Conservation (phyloP, 176 grass and related monocot genomes). For the Ananas comosus region DNA sequence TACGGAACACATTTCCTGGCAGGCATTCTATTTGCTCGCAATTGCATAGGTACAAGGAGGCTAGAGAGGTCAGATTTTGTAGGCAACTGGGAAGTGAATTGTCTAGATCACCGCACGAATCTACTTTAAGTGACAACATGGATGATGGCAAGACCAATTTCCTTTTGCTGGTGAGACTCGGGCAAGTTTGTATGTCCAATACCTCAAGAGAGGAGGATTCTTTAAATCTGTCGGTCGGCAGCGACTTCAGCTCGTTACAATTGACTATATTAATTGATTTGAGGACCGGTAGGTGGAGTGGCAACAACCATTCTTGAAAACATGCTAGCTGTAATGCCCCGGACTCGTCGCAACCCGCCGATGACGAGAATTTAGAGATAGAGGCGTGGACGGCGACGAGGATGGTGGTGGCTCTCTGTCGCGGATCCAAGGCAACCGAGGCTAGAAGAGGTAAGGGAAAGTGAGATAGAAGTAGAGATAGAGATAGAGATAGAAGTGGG, state of each 20-base stretch:
- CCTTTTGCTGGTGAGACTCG: neutral
- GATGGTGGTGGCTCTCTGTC: no score
- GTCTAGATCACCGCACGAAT: no score
- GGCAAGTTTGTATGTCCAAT: constrained; percentile 11
- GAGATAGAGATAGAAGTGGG: no score
- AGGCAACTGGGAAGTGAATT: constrained; percentile 14
- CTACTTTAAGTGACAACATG: neutral
- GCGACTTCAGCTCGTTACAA: neutral
- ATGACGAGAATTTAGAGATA: no score
- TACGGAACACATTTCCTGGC: neutral
- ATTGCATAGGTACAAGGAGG: constrained; percentile 1
- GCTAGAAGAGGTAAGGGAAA: no score
- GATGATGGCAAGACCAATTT: neutral
- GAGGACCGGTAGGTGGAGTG: neutral
- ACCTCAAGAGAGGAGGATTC: constrained; percentile 10
- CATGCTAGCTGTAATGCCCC: no score
- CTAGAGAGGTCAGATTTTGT: constrained; percentile 8
- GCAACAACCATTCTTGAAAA: neutral
- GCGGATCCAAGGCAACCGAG: no score
- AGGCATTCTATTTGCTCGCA: constrained; percentile 13
- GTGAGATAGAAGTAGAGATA: no score
- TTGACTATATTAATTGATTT: neutral
- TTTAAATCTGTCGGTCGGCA: constrained; percentile 9
- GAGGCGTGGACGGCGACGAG: no score
- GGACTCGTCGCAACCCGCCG: no score